Base-by-base conservation (phyloP, 2,329 filamentous ascomycete species). In the Aspergillus fischeri region DNA sequence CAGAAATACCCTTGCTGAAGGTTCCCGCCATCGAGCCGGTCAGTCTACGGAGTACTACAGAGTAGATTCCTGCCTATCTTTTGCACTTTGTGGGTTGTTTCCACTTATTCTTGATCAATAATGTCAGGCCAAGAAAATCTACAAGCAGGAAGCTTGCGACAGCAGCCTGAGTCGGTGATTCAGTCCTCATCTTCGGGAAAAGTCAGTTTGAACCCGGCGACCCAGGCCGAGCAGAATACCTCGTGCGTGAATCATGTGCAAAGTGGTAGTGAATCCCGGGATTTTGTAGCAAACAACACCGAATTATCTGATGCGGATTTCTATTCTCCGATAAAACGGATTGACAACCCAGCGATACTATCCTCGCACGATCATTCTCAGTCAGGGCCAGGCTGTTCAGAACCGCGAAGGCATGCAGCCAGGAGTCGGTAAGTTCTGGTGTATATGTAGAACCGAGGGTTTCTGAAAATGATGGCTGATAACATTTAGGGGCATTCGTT, bases 401-500 rank as follows among this genome's bases (percentile, higher is more conserved):
- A 38, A 17, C 14, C 5, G 14, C 14, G 32, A 38, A 38, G 32
- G 32, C 32, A 38, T 38, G 14, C 32, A 38, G 6, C 32, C 32
- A 38, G 32, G 32, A 38, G 14, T 38, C 32, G 32, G 32, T 38
- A 38, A 38, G 32, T 38, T 7, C 5, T 17, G 14, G 32, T 21
- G 10, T 44, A 38, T 44, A 20, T 32, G 21, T 14, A 25, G 20
- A 2, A 24, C 49, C 21, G n/a, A 53, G 20, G n/a, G 24, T 44
- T 25, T 45, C 58, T 60, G 50, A 63, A 48, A 27, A 51, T 48
- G 42, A 47, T 51, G 32, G 49, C 41, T 55, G 25, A 28, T 51
- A 84, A 87, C 42, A 9, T 25, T 7, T 14, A 47, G 44, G 9
- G 21, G 21, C 44, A 90, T 97, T 66, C 86, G 89, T 61, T 97